Conservation (phyloP, 305 asterid species). For the Plantago coronopus region DNA sequence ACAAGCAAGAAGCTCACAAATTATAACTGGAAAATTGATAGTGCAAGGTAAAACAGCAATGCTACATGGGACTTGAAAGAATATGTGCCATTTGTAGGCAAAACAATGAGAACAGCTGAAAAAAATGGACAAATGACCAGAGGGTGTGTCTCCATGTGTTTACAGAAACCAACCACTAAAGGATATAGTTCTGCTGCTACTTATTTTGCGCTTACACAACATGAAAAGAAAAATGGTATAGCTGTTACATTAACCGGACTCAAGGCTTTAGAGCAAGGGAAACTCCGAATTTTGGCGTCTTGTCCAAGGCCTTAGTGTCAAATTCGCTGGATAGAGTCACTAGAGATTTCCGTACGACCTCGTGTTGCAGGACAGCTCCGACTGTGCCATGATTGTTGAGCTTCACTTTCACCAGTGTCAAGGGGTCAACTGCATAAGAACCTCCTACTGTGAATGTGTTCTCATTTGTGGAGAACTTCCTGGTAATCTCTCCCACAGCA, state of each 20-base stretch:
- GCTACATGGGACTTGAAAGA: too few relatives aligned
- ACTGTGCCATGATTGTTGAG: slow-evolving; percentile 84
- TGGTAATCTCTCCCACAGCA: slow-evolving; percentile 78
- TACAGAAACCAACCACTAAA: slow-evolving; percentile 26
- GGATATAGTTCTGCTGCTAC: slow-evolving; percentile 29
- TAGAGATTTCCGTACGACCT: slow-evolving; percentile 60
- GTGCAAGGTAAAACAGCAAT: too few relatives aligned
- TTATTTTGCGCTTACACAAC: slow-evolving; percentile 35
- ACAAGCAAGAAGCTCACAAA: too few relatives aligned
- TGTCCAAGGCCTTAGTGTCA: slow-evolving; percentile 87
- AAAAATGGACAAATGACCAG: slow-evolving; percentile 20
- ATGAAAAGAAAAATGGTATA: slow-evolving; percentile 11
- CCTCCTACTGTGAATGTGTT: slow-evolving; percentile 90
- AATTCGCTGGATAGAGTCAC: slow-evolving; percentile 83
- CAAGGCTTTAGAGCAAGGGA: slow-evolving; percentile 48
- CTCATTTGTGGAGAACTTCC: slow-evolving; percentile 89
- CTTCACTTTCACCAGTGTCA: slow-evolving; percentile 70
- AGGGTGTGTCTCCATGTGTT: slow-evolving; percentile 22
- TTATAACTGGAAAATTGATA: too few relatives aligned
- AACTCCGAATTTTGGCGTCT: slow-evolving; percentile 48
- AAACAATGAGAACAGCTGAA: slow-evolving; percentile 10
- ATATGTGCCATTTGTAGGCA: slow-evolving; percentile 21
- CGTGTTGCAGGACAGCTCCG: slow-evolving; percentile 84
- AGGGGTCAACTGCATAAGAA: slow-evolving; percentile 59
- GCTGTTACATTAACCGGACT: slow-evolving; percentile 12